phyloP scores from a whole-genome alignment of 139 green algal genomes.

The Closterium sp. region DNA sequence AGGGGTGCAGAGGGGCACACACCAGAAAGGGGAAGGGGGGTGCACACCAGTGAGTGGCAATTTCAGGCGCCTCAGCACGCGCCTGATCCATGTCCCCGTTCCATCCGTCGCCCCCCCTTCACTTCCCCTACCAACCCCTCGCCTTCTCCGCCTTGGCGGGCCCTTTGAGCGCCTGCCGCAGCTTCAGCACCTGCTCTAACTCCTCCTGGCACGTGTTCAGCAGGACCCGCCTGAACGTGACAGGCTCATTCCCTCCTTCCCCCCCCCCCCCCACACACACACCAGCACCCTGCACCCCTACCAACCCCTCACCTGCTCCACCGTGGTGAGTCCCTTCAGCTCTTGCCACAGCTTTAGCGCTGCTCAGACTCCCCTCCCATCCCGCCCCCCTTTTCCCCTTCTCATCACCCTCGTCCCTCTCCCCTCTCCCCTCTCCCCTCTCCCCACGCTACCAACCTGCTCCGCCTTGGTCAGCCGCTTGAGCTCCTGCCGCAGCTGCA shows the following conservation, averaged over 20 bases:
- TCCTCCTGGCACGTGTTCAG: conserved; percentile 98
- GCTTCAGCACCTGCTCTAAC: conserved; percentile 63
- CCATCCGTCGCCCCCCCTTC: no score
- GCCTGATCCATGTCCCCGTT: no score
- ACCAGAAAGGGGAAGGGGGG: neutral
- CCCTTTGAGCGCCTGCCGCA: conserved; percentile 20
- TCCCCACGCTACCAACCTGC: neutral
- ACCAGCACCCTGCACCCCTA: conserved; percentile 89
- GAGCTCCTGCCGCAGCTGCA: conserved; percentile 19
- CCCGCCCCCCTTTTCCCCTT: no score
- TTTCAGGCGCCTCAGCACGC: no score
- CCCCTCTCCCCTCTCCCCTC: no score
- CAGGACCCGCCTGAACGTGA: conserved; percentile 85
- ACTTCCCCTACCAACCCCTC: neutral
- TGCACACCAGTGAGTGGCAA: conserved; percentile 76
- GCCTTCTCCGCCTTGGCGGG: conserved; percentile 33
- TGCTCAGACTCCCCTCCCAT: conserved; percentile 62
- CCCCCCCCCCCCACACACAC: conserved; percentile 77
- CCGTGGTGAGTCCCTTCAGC: no score
- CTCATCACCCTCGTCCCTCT: no score
- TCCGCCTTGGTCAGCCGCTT: conserved; percentile 27
- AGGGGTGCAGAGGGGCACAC: neutral
- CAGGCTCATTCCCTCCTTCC: conserved; percentile 63
- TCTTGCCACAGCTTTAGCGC: no score
- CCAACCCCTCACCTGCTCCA: no score